Conservation (phyloP, 2,329 filamentous ascomycete genomes). For the Trichoderma sp. region DNA sequence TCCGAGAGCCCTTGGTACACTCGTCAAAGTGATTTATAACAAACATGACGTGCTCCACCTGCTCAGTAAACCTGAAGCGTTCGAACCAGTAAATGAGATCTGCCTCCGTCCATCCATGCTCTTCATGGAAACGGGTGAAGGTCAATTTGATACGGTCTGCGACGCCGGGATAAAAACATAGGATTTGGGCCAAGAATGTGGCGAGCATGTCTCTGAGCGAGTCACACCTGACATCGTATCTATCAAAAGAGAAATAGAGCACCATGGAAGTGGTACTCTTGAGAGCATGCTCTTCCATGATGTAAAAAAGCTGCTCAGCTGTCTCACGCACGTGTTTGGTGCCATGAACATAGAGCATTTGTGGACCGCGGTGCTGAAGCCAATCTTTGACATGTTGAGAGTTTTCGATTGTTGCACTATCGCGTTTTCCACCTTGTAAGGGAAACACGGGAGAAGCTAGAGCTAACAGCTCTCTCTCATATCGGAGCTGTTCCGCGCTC, state of each 20-base stretch:
- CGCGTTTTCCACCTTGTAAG: neutral
- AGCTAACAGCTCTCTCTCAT: constrained; percentile 7
- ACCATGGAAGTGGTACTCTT: neutral
- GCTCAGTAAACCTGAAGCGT: constrained; percentile 16
- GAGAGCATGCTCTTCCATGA: constrained; percentile 7
- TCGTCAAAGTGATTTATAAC: constrained; percentile 21
- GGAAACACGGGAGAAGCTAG: constrained; percentile 20
- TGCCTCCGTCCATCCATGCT: constrained; percentile 21
- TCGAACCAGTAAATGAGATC: constrained; percentile 20
- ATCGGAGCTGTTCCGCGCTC: constrained; percentile 2
- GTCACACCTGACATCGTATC: constrained; percentile 17
- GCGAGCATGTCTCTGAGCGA: constrained; percentile 21
- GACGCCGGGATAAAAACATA: constrained; percentile 11
- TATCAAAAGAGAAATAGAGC: constrained; percentile 21
- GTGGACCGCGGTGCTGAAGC: constrained; percentile 14
- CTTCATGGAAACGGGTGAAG: constrained; percentile 11
- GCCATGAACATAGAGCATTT: constrained; percentile 21
- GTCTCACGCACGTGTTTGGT: constrained; percentile 12
- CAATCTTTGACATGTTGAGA: neutral
- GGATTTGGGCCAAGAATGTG: constrained; percentile 19
- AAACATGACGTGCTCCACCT: constrained; percentile 20
- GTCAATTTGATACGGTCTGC: constrained; percentile 7
- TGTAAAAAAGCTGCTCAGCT: constrained; percentile 20
- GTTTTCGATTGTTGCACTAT: neutral
- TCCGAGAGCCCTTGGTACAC: constrained; percentile 20